Evolutionary conservation across 768 basidiomycete genomes (phyloP).

Genomic region (Lactifluus subvellereus): DNA sequence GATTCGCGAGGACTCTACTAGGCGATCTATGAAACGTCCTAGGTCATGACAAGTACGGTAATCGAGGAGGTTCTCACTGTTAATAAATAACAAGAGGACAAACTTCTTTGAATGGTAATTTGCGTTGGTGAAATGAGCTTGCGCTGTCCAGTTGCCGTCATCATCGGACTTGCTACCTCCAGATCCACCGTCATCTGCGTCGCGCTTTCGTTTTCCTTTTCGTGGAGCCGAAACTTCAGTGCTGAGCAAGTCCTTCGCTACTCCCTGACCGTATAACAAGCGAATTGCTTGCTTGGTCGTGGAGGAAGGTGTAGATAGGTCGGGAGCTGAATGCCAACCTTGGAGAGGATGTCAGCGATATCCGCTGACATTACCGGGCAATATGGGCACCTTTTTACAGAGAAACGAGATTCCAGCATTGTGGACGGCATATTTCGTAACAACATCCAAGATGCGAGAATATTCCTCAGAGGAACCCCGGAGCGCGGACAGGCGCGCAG

Average conservation of each 20-base stretch:
- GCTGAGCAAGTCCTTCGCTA: slow-evolving; percentile 70
- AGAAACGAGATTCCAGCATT: slow-evolving; percentile 83
- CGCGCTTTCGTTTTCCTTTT: slow-evolving; percentile 25
- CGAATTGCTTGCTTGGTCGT: slow-evolving; percentile 66
- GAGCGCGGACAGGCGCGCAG: slow-evolving; percentile 79
- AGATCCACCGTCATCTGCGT: slow-evolving; percentile 30
- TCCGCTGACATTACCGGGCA: background rate
- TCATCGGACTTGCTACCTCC: slow-evolving; percentile 30
- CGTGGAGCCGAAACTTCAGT: slow-evolving; percentile 27
- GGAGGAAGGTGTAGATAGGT: slow-evolving; percentile 76
- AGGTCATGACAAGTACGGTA: background rate
- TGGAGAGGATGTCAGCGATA: background rate
- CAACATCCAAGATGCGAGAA: slow-evolving; percentile 80
- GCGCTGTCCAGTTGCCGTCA: slow-evolving; percentile 54
- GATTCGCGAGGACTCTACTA: slow-evolving; percentile 84
- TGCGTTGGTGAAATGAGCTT: slow-evolving; percentile 74
- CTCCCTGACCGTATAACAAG: slow-evolving; percentile 70
- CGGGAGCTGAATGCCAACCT: slow-evolving; percentile 72
- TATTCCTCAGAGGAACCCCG: slow-evolving; percentile 88
- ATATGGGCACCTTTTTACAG: slow-evolving; percentile 73
- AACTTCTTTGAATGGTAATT: slow-evolving; percentile 88
- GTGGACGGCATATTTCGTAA: slow-evolving; percentile 91
- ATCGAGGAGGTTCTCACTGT: slow-evolving; percentile 50
- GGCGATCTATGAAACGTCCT: slow-evolving; percentile 55
- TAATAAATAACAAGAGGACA: slow-evolving; percentile 87